Evolutionary conservation across 148 eudicot genomes (phyloP).

Genomic region (Oxyria digyna): DNA sequence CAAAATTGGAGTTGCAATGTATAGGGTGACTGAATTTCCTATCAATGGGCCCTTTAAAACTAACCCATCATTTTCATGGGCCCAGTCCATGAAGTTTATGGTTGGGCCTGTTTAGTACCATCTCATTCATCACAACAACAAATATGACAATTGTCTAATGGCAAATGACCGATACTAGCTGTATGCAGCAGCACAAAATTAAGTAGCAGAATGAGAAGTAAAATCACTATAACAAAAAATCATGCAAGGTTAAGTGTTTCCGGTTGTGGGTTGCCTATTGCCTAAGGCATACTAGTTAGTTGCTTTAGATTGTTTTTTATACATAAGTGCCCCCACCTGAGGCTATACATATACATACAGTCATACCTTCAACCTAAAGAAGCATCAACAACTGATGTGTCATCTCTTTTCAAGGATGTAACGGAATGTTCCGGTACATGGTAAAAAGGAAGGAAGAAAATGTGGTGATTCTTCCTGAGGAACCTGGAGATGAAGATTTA

Average conservation of each 20-base stretch:
- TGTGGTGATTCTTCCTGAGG: conserved; percentile 1
- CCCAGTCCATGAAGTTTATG: conserved; percentile 3
- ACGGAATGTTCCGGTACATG: neutral
- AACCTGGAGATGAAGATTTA: neutral
- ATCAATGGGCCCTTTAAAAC: neutral
- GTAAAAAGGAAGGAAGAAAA: conserved; percentile 8
- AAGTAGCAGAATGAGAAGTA: too few species aligned
- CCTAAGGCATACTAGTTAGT: too few species aligned
- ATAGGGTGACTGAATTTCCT: neutral
- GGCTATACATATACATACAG: neutral
- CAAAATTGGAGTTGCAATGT: neutral
- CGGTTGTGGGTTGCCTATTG: too few species aligned
- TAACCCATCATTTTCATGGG: conserved; percentile 3
- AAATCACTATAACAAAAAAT: neutral
- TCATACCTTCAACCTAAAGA: neutral
- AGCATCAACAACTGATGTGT: neutral
- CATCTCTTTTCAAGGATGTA: neutral
- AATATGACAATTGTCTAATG: neutral
- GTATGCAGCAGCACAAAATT: too few species aligned
- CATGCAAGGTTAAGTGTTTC: neutral
- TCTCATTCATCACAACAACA: neutral
- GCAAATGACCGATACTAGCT: too few species aligned
- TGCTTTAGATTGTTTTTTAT: neutral
- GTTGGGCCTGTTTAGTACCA: neutral
- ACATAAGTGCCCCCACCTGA: neutral